Conservation (phyloP, 306 rosid genomes). For the Cucurbita ficifolia region DNA sequence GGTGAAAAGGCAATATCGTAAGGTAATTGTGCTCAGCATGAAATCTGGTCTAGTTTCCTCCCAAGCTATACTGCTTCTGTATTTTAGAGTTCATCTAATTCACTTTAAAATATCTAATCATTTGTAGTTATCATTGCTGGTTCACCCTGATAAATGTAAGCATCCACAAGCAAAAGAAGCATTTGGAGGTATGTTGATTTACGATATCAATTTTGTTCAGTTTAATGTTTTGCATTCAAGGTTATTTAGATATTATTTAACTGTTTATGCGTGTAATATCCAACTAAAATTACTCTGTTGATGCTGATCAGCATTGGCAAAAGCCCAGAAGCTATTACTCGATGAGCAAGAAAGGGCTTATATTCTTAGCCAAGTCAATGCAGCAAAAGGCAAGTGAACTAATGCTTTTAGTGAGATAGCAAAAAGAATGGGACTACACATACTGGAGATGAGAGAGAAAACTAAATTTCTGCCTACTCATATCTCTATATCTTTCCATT, state of each 20-base stretch:
- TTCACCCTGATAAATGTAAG: conserved; percentile 98
- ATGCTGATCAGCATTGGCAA: conserved; percentile 68
- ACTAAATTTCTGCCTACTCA: not conserved
- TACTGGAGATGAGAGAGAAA: not conserved
- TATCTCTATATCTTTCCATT: not conserved
- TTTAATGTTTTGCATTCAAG: not conserved
- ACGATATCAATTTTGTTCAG: not conserved
- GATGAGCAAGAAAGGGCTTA: conserved; percentile 91
- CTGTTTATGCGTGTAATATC: not conserved
- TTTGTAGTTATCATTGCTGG: conserved; percentile 74
- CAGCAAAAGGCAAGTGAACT: conserved; percentile 78
- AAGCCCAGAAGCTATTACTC: conserved; percentile 87
- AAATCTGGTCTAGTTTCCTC: conserved; percentile 5
- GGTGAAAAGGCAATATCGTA: conserved; percentile 81
- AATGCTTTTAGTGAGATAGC: not conserved
- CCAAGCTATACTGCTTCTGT: not conserved
- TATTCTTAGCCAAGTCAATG: conserved; percentile 63
- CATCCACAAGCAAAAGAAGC: conserved; percentile 98
- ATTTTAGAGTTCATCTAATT: not conserved
- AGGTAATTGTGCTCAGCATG: conserved; percentile 33
- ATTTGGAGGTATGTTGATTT: conserved; percentile 56
- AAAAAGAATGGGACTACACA: not conserved
- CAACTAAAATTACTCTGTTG: conserved; percentile 10
- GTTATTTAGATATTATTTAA: not conserved
- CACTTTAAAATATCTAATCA: conserved; percentile 3